These are phyloP conservation scores for Coprinopsis cinerea DNA, from an alignment of 768 basidiomycete genomes.

Conservation along the genomic window DNA sequence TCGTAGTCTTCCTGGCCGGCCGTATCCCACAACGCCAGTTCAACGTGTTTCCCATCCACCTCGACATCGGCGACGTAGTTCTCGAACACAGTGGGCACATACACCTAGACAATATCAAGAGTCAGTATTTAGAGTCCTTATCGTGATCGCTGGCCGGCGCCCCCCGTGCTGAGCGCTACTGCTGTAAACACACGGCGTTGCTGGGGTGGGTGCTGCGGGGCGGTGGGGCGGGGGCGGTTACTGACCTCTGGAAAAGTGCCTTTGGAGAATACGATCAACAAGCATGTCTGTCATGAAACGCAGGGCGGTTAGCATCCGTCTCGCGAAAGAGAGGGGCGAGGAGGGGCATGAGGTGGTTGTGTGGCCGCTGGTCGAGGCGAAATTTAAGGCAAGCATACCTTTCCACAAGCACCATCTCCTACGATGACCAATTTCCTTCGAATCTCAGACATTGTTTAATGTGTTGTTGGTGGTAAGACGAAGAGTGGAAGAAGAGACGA, in stretches of 20 bases:
- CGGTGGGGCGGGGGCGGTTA: too few relatives aligned
- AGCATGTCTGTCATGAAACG: conserved; percentile 61
- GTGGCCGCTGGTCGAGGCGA: neutral
- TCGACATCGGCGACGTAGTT: conserved; percentile 99
- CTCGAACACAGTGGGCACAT: conserved; percentile 99
- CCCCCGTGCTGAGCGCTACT: too few relatives aligned
- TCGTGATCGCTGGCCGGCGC: neutral
- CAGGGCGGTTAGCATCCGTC: conserved; percentile 13
- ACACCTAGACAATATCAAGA: conserved; percentile 55
- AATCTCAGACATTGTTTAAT: conserved; percentile 81
- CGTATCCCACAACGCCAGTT: conserved; percentile 99
- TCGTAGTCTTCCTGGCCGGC: conserved; percentile 96
- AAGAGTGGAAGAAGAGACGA: neutral
- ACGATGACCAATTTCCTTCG: conserved; percentile 98
- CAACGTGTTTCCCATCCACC: conserved; percentile 97
- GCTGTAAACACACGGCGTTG: too few relatives aligned
- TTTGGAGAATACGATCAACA: conserved; percentile 95
- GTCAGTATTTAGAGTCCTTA: too few relatives aligned
- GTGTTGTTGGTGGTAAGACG: neutral
- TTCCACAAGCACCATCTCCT: conserved; percentile 96
- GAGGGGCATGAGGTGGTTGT: neutral
- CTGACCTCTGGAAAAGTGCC: conserved; percentile 92
- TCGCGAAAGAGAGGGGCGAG: neutral
- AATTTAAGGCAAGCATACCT: conserved; percentile 41
- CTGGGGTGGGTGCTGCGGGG: too few relatives aligned